These are phyloP conservation scores for Immersiporthe knoxdaviesiana DNA, from an alignment of 2,329 filamentous ascomycete species.

Conservation along the genomic window DNA sequence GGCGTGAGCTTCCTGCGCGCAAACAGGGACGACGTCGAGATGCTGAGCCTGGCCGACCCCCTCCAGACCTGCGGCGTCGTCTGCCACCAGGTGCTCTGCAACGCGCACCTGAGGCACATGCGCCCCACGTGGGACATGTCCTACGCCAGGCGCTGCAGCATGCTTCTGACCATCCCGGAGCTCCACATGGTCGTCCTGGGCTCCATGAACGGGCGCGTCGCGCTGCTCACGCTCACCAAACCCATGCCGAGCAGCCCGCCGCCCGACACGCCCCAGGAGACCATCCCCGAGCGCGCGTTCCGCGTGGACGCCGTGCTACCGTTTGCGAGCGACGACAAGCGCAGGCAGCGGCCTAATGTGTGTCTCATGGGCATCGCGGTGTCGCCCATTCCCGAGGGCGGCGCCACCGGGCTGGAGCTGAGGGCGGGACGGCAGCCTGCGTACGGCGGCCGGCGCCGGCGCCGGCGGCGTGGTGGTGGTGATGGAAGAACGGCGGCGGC, in stretches of 20 bases:
- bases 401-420: conserved; percentile 35
- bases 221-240: conserved; percentile 63
- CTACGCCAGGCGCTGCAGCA: conserved; percentile 59
- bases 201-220: conserved; percentile 67
- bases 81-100: conserved; percentile 39
- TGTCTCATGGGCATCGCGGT: conserved; percentile 70
- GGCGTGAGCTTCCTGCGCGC: conserved; percentile 48
- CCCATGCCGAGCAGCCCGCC: conserved; percentile 33
- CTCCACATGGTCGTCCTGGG: conserved; percentile 71
- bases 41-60: conserved; percentile 42
- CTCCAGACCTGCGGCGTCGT: conserved; percentile 30
- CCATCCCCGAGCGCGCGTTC: conserved; percentile 48
- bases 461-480: conserved; percentile 21
- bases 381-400: conserved; percentile 60
- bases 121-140: conserved; percentile 39
- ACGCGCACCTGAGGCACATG: conserved; percentile 32
- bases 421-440: conserved; percentile 3
- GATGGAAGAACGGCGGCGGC: neutral
- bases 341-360: conserved; percentile 47
- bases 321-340: conserved; percentile 49
- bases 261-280: conserved; percentile 30
- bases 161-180: conserved; percentile 68
- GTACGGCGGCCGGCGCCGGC: conserved; percentile 15
- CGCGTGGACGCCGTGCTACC: conserved; percentile 59
- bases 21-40: conserved; percentile 53